phyloP scores from a whole-genome alignment of 306 rosid species.

The Abrus pulchellus region DNA sequence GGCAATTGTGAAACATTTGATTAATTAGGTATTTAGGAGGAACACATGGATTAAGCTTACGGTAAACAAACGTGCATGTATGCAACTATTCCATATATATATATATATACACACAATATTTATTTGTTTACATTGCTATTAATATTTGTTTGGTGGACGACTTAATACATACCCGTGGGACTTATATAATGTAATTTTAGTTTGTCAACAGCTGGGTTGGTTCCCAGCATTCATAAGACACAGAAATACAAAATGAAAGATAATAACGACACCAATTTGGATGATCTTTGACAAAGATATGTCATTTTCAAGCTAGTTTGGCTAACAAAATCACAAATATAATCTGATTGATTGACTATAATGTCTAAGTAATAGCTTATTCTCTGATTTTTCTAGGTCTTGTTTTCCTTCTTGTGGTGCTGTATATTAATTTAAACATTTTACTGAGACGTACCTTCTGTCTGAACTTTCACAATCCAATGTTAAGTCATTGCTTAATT shows the following conservation, averaged over 20 bases:
- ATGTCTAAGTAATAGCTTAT: constrained; percentile 2
- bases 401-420: not conserved
- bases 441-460: not conserved
- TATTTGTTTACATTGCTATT: not conserved
- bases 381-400: not conserved
- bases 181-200: not conserved
- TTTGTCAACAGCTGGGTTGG: constrained; percentile 43
- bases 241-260: not conserved
- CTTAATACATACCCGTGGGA: not conserved
- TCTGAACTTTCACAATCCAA: not conserved
- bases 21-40: constrained; percentile 1
- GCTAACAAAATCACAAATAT: constrained; percentile 8
- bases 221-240: constrained; percentile 22
- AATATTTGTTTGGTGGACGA: constrained; percentile 29
- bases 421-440: too few relatives aligned
- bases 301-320: not conserved
- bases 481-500: not conserved
- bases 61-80: not conserved
- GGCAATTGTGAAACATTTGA: not conserved
- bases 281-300: constrained; percentile 12
- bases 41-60: constrained; percentile 12
- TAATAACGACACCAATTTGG: not conserved
- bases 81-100: constrained; percentile 1
- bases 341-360: not conserved
- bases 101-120: not conserved